phyloP scores from a whole-genome alignment of 2,329 filamentous ascomycete species.

The Albifimbria verrucaria region DNA sequence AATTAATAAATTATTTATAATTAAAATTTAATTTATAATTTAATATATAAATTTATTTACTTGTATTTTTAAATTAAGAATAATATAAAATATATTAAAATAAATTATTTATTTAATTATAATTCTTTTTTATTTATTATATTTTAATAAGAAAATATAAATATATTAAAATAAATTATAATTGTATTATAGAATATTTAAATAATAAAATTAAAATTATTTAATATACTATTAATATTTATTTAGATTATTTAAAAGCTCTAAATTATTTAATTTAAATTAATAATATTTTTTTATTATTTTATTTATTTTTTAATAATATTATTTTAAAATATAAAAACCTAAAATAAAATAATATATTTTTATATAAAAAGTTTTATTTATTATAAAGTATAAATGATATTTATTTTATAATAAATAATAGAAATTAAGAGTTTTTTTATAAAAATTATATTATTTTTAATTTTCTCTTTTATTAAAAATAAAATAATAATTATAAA shows the following conservation, averaged over 20 bases:
- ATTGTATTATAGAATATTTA: background rate
- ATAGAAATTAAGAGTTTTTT: background rate
- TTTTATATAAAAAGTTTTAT: too few relatives aligned
- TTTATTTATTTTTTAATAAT: background rate
- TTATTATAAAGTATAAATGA: background rate
- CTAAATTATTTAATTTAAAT: background rate
- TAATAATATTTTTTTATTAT: background rate
- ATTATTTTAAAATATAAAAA: background rate
- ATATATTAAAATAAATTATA: background rate
- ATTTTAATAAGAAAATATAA: constrained; percentile 1
- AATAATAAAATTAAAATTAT: background rate
- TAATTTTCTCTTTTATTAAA: background rate
- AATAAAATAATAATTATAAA: background rate
- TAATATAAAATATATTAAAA: background rate
- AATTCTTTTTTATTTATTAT: too few relatives aligned
- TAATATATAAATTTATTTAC: background rate
- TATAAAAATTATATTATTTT: background rate
- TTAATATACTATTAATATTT: background rate
- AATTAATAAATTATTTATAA: background rate
- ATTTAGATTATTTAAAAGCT: background rate
- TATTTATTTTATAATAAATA: background rate
- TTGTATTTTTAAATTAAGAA: background rate
- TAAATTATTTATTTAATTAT: too few relatives aligned
- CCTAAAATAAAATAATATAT: background rate
- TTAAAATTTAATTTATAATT: background rate